Percentiles rank a stretch among this genome's conserved stretches.
Evolutionary conservation across 2,329 filamentous ascomycete species (phyloP).

Genomic region (Tolypocladium tundrense): DNA sequence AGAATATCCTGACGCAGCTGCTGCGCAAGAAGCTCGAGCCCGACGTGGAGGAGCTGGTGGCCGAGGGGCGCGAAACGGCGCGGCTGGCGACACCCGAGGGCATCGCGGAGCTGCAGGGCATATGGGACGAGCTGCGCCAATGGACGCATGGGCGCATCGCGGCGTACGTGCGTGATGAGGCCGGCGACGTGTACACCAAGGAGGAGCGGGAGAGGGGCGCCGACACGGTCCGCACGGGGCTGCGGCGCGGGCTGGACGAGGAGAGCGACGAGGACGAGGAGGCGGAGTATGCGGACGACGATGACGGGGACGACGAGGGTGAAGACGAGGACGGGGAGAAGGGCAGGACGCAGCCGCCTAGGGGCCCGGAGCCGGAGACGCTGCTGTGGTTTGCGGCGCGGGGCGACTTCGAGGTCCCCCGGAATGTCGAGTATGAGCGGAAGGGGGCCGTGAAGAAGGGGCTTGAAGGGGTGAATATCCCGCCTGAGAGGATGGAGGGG

Average conservation of each 20-base stretch:
- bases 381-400: slow-evolving; percentile 34
- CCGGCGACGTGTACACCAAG: slow-evolving; percentile 56
- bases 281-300: slow-evolving; percentile 39
- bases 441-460: slow-evolving; percentile 21
- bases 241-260: slow-evolving; percentile 45
- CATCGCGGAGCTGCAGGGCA: slow-evolving; percentile 32
- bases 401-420: slow-evolving; percentile 34
- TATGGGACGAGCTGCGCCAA: slow-evolving; percentile 42
- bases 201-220: slow-evolving; percentile 58
- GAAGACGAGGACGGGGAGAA: slow-evolving; percentile 5
- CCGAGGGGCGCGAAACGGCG: slow-evolving; percentile 45
- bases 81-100: slow-evolving; percentile 32
- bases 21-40: slow-evolving; percentile 79
- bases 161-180: slow-evolving; percentile 31
- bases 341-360: slow-evolving; percentile 14
- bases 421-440: slow-evolving; percentile 32
- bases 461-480: slow-evolving; percentile 23
- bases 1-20: slow-evolving; percentile 55
- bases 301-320: slow-evolving; percentile 14
- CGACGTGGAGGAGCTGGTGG: slow-evolving; percentile 62
- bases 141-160: slow-evolving; percentile 31
- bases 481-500: slow-evolving; percentile 11
- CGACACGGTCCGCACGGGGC: slow-evolving; percentile 61
- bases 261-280: slow-evolving; percentile 46
- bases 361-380: slow-evolving; percentile 33